Percentiles rank a stretch among this genome's conserved stretches.
phyloP scores from a whole-genome alignment of 805 yeast genomes.

The Pichia kluyveri region DNA sequence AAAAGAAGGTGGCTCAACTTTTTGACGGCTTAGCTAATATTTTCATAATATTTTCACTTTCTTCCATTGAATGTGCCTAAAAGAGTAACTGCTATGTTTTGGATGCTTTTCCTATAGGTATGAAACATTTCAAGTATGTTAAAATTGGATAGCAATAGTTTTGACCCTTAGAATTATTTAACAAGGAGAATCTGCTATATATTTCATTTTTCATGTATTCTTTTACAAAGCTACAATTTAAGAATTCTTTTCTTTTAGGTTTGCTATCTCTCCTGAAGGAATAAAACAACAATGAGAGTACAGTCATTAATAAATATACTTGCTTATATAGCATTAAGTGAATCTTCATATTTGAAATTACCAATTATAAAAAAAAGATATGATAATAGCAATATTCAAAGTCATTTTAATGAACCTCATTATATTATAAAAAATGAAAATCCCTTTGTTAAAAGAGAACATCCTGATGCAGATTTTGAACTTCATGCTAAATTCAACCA shows the following conservation, averaged over 20 bases:
- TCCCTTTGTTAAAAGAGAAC: conserved; percentile 1
- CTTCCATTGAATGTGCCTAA: neutral
- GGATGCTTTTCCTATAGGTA: neutral
- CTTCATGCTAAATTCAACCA: conserved; percentile 5
- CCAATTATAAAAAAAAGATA: neutral
- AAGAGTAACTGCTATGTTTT: neutral
- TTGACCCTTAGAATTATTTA: too few species aligned
- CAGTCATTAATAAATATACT: neutral
- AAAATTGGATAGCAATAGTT: too few species aligned
- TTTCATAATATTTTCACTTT: too few species aligned
- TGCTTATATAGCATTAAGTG: neutral
- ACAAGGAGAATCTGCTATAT: neutral
- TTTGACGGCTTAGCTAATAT: too few species aligned
- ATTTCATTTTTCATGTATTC: too few species aligned
- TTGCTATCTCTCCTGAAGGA: too few species aligned
- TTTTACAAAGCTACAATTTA: too few species aligned
- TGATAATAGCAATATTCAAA: neutral
- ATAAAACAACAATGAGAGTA: neutral
- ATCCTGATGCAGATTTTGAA: neutral
- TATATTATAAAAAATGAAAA: neutral
- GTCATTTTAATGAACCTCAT: neutral
- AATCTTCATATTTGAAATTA: neutral
- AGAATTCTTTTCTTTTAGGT: too few species aligned
- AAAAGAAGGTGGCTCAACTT: neutral
- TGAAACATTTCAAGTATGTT: too few species aligned